Percentiles rank a stretch among this genome's conserved stretches.
These are phyloP conservation scores for Vittaforma corneae DNA, from an alignment of 371 early-diverging fungal species.

Conservation along the genomic window DNA sequence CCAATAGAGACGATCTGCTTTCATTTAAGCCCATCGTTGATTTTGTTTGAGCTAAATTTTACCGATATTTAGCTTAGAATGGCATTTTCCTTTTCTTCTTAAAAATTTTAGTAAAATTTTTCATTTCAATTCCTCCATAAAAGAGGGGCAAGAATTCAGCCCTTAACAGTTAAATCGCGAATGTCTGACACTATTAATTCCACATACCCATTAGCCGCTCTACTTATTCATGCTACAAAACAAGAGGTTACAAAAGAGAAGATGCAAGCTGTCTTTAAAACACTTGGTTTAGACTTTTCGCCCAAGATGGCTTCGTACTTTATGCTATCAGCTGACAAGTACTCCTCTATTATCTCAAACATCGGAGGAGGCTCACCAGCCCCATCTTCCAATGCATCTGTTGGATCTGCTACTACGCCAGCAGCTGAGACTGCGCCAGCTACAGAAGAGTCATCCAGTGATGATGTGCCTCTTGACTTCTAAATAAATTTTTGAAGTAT, in stretches of 20 bases:
- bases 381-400: neutral
- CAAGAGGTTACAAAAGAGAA: slow-evolving; percentile 45
- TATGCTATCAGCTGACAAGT: slow-evolving; percentile 21
- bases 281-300: slow-evolving; percentile 25
- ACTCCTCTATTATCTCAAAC: slow-evolving; percentile 28
- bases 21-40: too few relatives aligned
- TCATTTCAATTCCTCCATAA: too few relatives aligned
- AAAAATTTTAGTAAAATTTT: too few relatives aligned
- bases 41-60: too few relatives aligned
- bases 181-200: slow-evolving; percentile 27
- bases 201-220: slow-evolving; percentile 43
- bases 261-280: slow-evolving; percentile 37
- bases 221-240: slow-evolving; percentile 36
- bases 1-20: too few relatives aligned
- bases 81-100: too few relatives aligned
- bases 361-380: slow-evolving; percentile 4
- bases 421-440: slow-evolving; percentile 21
- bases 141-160: too few relatives aligned
- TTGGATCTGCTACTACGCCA: neutral
- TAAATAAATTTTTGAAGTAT: slow-evolving; percentile 8
- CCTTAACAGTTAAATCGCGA: slow-evolving; percentile 2
- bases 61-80: too few relatives aligned
- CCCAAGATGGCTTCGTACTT: slow-evolving; percentile 39
- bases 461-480: slow-evolving; percentile 37
- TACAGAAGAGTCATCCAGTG: slow-evolving; percentile 28